A percentile compares a stretch with the other conserved stretches of the same genome.
Conservation (phyloP, 129 eudicot species). For the Sambucus nigra region DNA sequence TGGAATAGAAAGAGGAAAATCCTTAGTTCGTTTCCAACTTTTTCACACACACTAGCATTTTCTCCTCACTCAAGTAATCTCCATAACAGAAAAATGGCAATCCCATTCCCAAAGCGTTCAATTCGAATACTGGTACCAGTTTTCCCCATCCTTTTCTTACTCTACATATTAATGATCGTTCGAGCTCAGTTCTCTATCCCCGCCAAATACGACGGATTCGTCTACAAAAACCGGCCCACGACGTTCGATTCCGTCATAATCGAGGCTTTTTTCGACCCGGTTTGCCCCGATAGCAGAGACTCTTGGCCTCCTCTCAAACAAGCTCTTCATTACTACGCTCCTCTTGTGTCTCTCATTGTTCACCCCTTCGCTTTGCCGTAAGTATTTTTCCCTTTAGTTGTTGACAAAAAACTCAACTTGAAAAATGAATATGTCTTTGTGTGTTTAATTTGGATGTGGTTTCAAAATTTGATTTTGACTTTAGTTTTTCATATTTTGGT, state of each 20-base stretch:
- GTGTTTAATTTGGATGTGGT: neutral
- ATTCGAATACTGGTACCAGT: neutral
- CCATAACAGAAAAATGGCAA: neutral
- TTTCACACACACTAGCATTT: too few relatives aligned
- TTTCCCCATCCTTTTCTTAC: neutral
- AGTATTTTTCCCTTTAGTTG: conserved; percentile 7
- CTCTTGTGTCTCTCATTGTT: conserved; percentile 37
- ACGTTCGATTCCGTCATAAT: conserved; percentile 31
- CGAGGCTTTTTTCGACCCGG: conserved; percentile 86
- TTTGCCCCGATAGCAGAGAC: conserved; percentile 88
- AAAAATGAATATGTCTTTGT: too few relatives aligned
- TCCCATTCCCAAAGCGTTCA: neutral
- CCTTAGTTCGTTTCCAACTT: too few relatives aligned
- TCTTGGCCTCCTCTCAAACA: conserved; percentile 84
- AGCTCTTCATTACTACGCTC: conserved; percentile 46
- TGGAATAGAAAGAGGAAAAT: too few relatives aligned
- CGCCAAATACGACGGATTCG: conserved; percentile 62
- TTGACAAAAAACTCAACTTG: too few relatives aligned
- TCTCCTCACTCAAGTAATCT: too few relatives aligned
- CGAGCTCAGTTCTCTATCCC: conserved; percentile 39
- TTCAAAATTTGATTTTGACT: neutral
- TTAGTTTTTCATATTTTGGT: neutral
- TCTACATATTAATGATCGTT: conserved; percentile 1
- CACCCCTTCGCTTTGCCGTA: conserved; percentile 89
- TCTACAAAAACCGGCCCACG: conserved; percentile 34